Evolutionary conservation across 2,329 filamentous ascomycete genomes (phyloP).

Genomic region (Beauveria brongniartii): DNA sequence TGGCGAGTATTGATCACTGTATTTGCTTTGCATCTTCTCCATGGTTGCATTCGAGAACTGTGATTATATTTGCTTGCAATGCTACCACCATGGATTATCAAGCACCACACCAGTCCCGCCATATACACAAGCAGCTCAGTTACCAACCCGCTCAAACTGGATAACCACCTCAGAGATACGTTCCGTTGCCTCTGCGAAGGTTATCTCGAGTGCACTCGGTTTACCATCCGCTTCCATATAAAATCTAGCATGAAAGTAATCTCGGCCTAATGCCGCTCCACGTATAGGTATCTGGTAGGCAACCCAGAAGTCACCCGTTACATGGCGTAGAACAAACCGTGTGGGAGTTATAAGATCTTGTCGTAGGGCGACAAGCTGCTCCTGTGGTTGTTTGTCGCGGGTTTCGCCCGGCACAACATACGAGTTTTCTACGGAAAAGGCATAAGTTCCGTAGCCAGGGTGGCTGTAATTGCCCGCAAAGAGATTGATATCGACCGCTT

Average conservation of each 20-base stretch:
- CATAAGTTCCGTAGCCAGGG: slow-evolving; percentile 24
- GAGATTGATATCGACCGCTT: slow-evolving; percentile 24
- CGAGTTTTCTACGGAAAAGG: background rate
- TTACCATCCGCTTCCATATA: background rate
- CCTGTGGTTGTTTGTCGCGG: no score
- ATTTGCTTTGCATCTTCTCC: no score
- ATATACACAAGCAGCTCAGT: background rate
- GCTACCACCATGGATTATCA: background rate
- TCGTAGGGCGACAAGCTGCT: background rate
- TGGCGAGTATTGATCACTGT: no score
- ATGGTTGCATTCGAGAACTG: background rate
- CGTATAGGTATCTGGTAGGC: background rate
- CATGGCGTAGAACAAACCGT: background rate
- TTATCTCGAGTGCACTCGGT: background rate
- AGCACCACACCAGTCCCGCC: background rate
- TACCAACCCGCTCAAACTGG: background rate
- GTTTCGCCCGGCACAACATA: no score
- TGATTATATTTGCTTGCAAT: background rate
- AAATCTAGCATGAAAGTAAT: background rate
- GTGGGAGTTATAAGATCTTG: background rate
- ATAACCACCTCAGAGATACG: background rate
- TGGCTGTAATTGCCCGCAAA: slow-evolving; percentile 31
- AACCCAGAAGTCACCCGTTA: background rate
- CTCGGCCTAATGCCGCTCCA: background rate
- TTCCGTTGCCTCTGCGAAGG: background rate